phyloP scores from a whole-genome alignment of 257 asterid genomes.

The Penstemon newberryi region DNA sequence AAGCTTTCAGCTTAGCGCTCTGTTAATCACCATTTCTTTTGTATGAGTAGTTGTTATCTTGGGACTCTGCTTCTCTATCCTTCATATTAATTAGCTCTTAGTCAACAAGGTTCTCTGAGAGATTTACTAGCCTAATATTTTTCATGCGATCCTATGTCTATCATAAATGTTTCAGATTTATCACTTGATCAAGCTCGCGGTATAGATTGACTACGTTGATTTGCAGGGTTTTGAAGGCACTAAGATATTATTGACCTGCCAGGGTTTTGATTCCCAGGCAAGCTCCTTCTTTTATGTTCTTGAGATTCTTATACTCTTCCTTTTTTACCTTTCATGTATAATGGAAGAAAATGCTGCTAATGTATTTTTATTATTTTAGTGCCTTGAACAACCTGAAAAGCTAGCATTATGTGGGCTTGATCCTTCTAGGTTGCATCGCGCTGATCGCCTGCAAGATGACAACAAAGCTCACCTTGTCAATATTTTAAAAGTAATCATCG shows the following conservation, averaged over 20 bases:
- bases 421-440: conserved; percentile 62
- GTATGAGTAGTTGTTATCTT: not conserved
- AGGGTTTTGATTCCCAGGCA: conserved; percentile 72
- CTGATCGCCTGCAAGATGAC: conserved; percentile 83
- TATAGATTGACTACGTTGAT: conserved; percentile 17
- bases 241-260: conserved; percentile 71
- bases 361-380: conserved; percentile 34
- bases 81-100: not conserved
- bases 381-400: conserved; percentile 80
- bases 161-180: conserved; percentile 11
- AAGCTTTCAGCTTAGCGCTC: conserved; percentile 1
- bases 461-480: conserved; percentile 68
- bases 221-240: conserved; percentile 76
- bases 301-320: conserved; percentile 11
- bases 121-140: not conserved
- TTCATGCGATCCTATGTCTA: not conserved
- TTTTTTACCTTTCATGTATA: conserved; percentile 17
- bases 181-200: conserved; percentile 12
- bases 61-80: not conserved
- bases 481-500: conserved; percentile 58
- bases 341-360: not conserved
- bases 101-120: not conserved
- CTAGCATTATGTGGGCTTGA: conserved; percentile 83
- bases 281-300: conserved; percentile 26
- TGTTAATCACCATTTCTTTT: conserved; percentile 17